These are phyloP conservation scores for Phialophora verrucosa DNA, from an alignment of 2,329 filamentous ascomycete genomes.

Conservation along the genomic window DNA sequence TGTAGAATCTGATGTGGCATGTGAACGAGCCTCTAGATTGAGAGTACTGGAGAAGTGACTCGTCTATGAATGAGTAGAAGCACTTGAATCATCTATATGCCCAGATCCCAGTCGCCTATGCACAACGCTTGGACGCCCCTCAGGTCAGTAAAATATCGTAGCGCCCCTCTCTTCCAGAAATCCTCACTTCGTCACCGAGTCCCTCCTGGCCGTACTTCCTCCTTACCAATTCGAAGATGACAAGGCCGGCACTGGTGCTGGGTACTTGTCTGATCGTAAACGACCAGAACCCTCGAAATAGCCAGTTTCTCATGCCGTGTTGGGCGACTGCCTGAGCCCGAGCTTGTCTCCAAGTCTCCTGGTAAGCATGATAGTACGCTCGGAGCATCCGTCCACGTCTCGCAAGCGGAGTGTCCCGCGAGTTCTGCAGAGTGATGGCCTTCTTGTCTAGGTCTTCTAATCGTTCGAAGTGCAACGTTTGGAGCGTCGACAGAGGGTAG, in stretches of 20 bases:
- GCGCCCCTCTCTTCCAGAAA: constrained; percentile 55
- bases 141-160: constrained; percentile 61
- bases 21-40: no score
- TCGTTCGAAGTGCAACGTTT: constrained; percentile 64
- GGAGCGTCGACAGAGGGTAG: constrained; percentile 64
- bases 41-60: neutral
- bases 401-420: constrained; percentile 31
- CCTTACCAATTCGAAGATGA: constrained; percentile 68
- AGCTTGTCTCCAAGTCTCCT: constrained; percentile 62
- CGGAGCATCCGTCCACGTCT: constrained; percentile 53
- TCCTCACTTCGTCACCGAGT: constrained; percentile 58
- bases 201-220: constrained; percentile 61
- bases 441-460: constrained; percentile 65
- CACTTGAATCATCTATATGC: neutral
- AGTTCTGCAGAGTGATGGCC: constrained; percentile 44
- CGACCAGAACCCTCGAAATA: constrained; percentile 63
- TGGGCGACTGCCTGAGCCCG: constrained; percentile 58
- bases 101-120: neutral
- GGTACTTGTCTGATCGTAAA: constrained; percentile 65
- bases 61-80: neutral
- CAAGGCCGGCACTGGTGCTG: constrained; percentile 67
- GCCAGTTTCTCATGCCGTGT: constrained; percentile 59
- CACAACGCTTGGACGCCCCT: neutral
- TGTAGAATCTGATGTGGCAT: no score
- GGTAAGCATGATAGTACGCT: constrained; percentile 65